phyloP scores from a whole-genome alignment of 106 monocot genomes.

The Narthecium ossifragum region DNA sequence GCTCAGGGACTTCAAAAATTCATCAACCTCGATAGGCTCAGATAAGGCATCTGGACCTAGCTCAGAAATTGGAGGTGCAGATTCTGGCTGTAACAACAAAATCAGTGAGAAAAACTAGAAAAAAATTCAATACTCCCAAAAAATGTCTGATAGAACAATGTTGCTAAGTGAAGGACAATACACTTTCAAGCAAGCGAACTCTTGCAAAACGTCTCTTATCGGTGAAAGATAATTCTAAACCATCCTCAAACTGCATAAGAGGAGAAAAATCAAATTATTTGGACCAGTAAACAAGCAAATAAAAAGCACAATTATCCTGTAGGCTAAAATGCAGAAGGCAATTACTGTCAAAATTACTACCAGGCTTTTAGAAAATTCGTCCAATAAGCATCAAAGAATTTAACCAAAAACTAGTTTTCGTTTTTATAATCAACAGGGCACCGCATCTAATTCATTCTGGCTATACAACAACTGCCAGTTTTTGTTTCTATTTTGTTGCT shows the following conservation, averaged over 20 bases:
- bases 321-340: too few species aligned
- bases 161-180: slow-evolving; percentile 16
- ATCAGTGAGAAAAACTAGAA: neutral
- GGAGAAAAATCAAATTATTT: neutral
- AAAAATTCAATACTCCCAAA: neutral
- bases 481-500: too few species aligned
- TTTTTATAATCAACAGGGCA: too few species aligned
- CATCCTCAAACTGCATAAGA: slow-evolving; percentile 83
- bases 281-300: neutral
- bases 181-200: slow-evolving; percentile 92
- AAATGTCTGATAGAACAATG: neutral
- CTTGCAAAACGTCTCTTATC: slow-evolving; percentile 94
- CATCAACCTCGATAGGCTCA: slow-evolving; percentile 60
- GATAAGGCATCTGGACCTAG: slow-evolving; percentile 91
- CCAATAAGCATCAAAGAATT: too few species aligned
- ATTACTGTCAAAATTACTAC: too few species aligned
- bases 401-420: too few species aligned
- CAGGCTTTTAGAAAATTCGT: too few species aligned
- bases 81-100: slow-evolving; percentile 50
- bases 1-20: slow-evolving; percentile 56
- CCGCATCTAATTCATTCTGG: too few species aligned
- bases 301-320: neutral
- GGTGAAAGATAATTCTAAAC: slow-evolving; percentile 89
- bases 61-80: slow-evolving; percentile 84
- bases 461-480: too few species aligned